Evolutionary conservation across 2,329 filamentous ascomycete species (phyloP).

Genomic region (Nothophaeocryptopus gaeumannii): DNA sequence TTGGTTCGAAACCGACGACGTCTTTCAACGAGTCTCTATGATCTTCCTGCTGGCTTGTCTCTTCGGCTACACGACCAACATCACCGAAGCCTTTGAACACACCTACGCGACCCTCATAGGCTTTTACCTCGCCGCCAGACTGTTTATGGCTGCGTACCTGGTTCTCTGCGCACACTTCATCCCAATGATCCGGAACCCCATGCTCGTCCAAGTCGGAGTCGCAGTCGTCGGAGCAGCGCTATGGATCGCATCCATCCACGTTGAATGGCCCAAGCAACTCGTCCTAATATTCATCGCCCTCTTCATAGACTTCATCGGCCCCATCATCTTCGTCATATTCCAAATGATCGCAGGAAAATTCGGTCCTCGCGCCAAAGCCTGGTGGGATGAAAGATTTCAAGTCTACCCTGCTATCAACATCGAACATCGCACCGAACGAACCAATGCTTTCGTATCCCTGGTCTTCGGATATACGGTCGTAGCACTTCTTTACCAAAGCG

Average conservation of each 20-base stretch:
- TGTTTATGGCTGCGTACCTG: slow-evolving; percentile 54
- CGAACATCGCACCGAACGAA: slow-evolving; percentile 64
- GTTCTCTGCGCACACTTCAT: slow-evolving; percentile 49
- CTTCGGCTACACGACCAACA: slow-evolving; percentile 63
- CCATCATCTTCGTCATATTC: slow-evolving; percentile 43
- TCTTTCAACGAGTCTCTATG: slow-evolving; percentile 57
- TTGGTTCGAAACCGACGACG: slow-evolving; percentile 61
- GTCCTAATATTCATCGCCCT: slow-evolving; percentile 58
- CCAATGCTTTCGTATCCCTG: slow-evolving; percentile 62
- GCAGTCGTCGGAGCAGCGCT: slow-evolving; percentile 51
- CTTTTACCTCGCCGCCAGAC: slow-evolving; percentile 58
- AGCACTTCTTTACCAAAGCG: slow-evolving; percentile 59
- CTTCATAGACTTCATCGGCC: slow-evolving; percentile 52
- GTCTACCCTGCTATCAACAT: slow-evolving; percentile 60
- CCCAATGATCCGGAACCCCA: slow-evolving; percentile 57
- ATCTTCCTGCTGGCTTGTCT: slow-evolving; percentile 61
- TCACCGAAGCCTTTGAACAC: slow-evolving; percentile 53
- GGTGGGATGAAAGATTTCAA: slow-evolving; percentile 48
- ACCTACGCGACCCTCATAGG: slow-evolving; percentile 60
- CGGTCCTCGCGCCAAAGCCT: slow-evolving; percentile 2
- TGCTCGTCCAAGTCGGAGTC: slow-evolving; percentile 50
- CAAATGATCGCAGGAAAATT: slow-evolving; percentile 24
- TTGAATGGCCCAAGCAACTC: slow-evolving; percentile 39
- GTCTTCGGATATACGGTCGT: slow-evolving; percentile 65
- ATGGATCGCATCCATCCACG: slow-evolving; percentile 45